Percentiles rank a stretch among this genome's conserved stretches.
Evolutionary conservation across 169 alveolate genomes (phyloP).

Genomic region (Cystoisospora suis): DNA sequence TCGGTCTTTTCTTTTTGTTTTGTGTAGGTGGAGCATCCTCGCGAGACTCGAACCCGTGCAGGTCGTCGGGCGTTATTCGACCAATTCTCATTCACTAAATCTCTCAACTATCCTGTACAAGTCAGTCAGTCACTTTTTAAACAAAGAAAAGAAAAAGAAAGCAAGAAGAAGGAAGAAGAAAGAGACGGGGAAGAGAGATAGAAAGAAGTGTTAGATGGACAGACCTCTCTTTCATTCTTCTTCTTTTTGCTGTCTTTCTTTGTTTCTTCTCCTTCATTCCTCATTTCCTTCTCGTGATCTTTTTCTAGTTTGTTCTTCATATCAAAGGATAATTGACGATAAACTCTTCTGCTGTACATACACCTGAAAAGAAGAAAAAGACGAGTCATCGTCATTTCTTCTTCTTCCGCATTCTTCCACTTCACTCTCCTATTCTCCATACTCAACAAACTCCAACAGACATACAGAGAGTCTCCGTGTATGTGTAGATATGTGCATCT

Average conservation of each 20-base stretch:
- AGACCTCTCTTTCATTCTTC: background rate
- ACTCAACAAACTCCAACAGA: no score
- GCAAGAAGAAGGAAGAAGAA: background rate
- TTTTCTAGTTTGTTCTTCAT: no score
- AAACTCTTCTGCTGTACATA: background rate
- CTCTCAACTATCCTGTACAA: conserved; percentile 87
- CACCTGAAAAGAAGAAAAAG: background rate
- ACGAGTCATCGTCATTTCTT: no score
- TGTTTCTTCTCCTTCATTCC: background rate
- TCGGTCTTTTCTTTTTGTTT: background rate
- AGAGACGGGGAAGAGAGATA: background rate
- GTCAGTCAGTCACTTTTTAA: no score
- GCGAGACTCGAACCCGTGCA: conserved; percentile 76
- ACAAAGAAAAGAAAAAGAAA: background rate
- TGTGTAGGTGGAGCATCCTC: conserved; percentile 39
- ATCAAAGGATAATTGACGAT: background rate
- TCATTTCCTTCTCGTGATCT: background rate
- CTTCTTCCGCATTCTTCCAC: no score
- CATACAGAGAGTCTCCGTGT: background rate
- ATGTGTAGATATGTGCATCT: background rate
- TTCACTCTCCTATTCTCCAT: no score
- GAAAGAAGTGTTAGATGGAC: background rate
- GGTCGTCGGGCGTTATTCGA: conserved; percentile 82
- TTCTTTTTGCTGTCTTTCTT: background rate
- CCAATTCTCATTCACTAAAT: conserved; percentile 80